These are phyloP conservation scores for Podospora pseudopauciseta DNA, from an alignment of 495 filamentous ascomycete species.

Conservation along the genomic window DNA sequence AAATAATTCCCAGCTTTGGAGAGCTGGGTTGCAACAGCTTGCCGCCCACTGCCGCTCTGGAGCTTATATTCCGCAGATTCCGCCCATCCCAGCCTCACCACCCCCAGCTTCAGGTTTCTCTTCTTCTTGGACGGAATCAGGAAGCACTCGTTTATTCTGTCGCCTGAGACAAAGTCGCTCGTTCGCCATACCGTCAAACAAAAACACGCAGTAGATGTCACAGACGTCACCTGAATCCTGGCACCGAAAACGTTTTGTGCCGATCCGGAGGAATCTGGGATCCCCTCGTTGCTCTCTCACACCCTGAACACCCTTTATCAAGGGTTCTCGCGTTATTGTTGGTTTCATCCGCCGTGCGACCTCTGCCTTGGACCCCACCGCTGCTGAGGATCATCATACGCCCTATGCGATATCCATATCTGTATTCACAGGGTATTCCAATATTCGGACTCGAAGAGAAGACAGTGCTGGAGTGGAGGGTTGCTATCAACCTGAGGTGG, in stretches of 20 bases:
- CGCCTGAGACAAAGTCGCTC: neutral
- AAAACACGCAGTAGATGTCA: neutral
- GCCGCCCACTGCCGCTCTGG: neutral
- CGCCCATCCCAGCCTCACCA: neutral
- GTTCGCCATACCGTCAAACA: neutral
- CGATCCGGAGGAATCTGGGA: constrained; percentile 8
- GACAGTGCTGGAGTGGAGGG: neutral
- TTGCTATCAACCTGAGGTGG: neutral
- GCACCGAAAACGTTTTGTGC: constrained; percentile 10
- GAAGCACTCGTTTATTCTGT: neutral
- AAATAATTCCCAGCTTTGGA: neutral
- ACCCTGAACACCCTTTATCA: neutral
- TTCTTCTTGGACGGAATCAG: neutral
- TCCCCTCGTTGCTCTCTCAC: neutral
- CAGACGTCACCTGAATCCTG: neutral
- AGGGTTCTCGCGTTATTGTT: neutral
- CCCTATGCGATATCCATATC: too few relatives aligned
- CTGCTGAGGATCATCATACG: neutral
- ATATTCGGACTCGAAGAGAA: neutral
- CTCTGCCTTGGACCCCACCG: neutral
- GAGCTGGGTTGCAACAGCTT: constrained; percentile 10
- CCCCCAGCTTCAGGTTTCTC: neutral
- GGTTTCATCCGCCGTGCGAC: constrained; percentile 1
- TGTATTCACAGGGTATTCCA: neutral
- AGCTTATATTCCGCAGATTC: neutral